A percentile compares a stretch with the other conserved stretches of the same genome.
Evolutionary conservation across 306 rosid genomes (phyloP).

Genomic region (Cicer pinnatifidum): DNA sequence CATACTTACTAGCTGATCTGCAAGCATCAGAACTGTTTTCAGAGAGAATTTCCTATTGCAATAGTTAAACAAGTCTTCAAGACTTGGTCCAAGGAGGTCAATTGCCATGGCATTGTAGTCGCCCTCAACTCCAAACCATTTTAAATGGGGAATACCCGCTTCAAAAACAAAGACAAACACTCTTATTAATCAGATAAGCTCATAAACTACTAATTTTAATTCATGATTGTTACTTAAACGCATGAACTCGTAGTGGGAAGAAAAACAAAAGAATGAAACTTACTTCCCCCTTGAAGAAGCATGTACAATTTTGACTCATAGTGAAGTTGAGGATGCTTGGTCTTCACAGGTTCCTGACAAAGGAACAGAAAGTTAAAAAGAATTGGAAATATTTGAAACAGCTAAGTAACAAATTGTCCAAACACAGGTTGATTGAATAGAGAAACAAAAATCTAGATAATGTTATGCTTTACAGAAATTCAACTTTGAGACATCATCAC

Average conservation of each 20-base stretch:
- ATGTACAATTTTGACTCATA: constrained; percentile 93
- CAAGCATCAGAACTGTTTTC: constrained; percentile 97
- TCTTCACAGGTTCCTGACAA: constrained; percentile 86
- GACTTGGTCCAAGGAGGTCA: constrained; percentile 98
- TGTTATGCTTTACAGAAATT: constrained; percentile 12
- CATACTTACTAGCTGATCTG: constrained; percentile 92
- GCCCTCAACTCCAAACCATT: constrained; percentile 98
- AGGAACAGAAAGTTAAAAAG: constrained; percentile 26
- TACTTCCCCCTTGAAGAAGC: constrained; percentile 99
- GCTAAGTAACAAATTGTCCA: constrained; percentile 32
- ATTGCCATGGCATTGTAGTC: constrained; percentile 96
- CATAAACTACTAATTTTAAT: constrained; percentile 20
- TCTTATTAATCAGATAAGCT: constrained; percentile 36
- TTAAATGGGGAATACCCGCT: constrained; percentile 96
- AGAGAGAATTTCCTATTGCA: constrained; percentile 84
- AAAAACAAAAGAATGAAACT: constrained; percentile 45
- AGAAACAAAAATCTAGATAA: constrained; percentile 6
- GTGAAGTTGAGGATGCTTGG: constrained; percentile 98
- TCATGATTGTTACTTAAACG: constrained; percentile 9
- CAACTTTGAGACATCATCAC: constrained; percentile 5
- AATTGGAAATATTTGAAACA: constrained; percentile 18
- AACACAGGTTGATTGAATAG: constrained; percentile 13
- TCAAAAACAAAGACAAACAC: constrained; percentile 38
- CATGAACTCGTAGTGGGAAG: constrained; percentile 14
- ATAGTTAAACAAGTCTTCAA: constrained; percentile 93